Evolutionary conservation across 805 yeast species (phyloP).

Genomic region (Candida jianshihensis): DNA sequence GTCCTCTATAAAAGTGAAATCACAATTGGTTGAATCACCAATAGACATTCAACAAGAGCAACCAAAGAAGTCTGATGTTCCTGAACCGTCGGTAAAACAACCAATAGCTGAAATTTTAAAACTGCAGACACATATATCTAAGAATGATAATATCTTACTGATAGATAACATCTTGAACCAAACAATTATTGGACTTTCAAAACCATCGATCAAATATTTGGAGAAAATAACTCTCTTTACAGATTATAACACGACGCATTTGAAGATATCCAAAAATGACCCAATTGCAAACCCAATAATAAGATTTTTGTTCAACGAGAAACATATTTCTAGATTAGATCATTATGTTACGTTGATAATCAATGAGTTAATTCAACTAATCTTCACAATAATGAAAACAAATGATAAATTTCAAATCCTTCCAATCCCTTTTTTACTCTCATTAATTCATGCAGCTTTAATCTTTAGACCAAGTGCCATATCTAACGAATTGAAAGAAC

Average conservation of each 20-base stretch:
- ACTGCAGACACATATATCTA: slow-evolving; percentile 7
- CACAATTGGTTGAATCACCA: no score
- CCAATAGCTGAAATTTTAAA: slow-evolving; percentile 1
- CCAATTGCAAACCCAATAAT: slow-evolving; percentile 31
- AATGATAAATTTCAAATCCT: slow-evolving; percentile 13
- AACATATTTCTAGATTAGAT: slow-evolving; percentile 41
- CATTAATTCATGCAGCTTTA: slow-evolving; percentile 48
- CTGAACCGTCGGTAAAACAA: slow-evolving; percentile 1
- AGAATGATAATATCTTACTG: slow-evolving; percentile 31
- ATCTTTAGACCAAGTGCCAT: slow-evolving; percentile 61
- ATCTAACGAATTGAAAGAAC: slow-evolving; percentile 28
- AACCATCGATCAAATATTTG: slow-evolving; percentile 28
- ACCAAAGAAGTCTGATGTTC: slow-evolving; percentile 1
- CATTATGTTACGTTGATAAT: slow-evolving; percentile 38
- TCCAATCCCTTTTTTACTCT: slow-evolving; percentile 53
- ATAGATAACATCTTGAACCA: slow-evolving; percentile 29
- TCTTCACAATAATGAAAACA: slow-evolving; percentile 10
- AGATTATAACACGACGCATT: slow-evolving; percentile 8
- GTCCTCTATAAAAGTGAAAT: no score
- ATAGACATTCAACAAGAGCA: slow-evolving; percentile 5
- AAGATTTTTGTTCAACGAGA: slow-evolving; percentile 36
- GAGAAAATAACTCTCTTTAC: slow-evolving; percentile 22
- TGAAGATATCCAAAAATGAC: slow-evolving; percentile 22
- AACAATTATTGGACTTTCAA: slow-evolving; percentile 28
- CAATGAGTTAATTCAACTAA: slow-evolving; percentile 25